Conservation (phyloP, 2,329 filamentous ascomycete genomes). For the Ophiostoma ips region DNA sequence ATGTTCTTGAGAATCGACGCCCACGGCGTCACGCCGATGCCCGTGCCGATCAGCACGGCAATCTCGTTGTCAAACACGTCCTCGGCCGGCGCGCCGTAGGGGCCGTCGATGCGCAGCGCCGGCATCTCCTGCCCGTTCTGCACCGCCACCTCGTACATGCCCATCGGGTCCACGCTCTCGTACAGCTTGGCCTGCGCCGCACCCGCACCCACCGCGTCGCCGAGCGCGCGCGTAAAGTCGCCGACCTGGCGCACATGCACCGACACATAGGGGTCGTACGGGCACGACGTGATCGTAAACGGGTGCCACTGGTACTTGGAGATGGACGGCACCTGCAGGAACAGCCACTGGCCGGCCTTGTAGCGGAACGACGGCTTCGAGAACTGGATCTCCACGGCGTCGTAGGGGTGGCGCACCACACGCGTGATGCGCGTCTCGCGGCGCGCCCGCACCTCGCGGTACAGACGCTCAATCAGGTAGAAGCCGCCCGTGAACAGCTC, state of each 20-base stretch:
- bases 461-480: conserved; percentile 78
- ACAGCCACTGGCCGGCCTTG: conserved; percentile 97
- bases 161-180: conserved; percentile 78
- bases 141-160: conserved; percentile 95
- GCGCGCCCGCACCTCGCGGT: conserved; percentile 75
- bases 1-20: conserved; percentile 90
- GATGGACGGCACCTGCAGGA: conserved; percentile 82
- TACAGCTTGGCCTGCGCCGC: conserved; percentile 77
- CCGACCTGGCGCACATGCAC: conserved; percentile 93
- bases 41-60: conserved; percentile 71
- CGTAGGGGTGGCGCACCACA: conserved; percentile 90
- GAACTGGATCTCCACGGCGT: conserved; percentile 96
- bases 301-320: conserved; percentile 93
- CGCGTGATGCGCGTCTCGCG: conserved; percentile 81
- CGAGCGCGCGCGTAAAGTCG: conserved; percentile 89
- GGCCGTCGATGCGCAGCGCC: conserved; percentile 75
- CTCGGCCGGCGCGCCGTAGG: conserved; percentile 91
- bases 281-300: conserved; percentile 97
- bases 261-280: conserved; percentile 86
- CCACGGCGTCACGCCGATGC: conserved; percentile 81
- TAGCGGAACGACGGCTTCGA: conserved; percentile 93
- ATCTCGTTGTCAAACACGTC: conserved; percentile 94
- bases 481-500: conserved; percentile 75
- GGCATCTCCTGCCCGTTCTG: conserved; percentile 92
- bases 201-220: conserved; percentile 87